phyloP scores from a whole-genome alignment of 352 stramenopile species.

The Phytophthora meadii region DNA sequence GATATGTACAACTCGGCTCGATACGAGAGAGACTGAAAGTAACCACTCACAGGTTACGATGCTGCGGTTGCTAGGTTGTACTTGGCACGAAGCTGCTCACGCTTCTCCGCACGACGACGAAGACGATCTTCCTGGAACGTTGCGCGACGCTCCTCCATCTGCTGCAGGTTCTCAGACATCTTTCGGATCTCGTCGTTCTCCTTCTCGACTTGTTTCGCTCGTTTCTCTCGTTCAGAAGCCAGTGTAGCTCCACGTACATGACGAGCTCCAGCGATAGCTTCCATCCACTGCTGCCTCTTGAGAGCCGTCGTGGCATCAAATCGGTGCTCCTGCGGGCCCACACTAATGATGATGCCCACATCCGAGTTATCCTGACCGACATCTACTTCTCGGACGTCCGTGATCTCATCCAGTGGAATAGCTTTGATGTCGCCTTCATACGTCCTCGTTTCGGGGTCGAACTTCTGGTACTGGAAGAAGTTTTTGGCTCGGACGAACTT shows the following conservation, averaged over 20 bases:
- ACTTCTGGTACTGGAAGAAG: conserved; percentile 79
- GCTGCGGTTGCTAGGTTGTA: conserved; percentile 62
- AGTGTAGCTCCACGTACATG: conserved; percentile 53
- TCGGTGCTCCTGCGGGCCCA: conserved; percentile 58
- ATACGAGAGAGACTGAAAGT: conserved; percentile 13
- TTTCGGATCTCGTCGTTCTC: conserved; percentile 70
- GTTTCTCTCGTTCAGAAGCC: conserved; percentile 55
- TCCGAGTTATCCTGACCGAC: conserved; percentile 59
- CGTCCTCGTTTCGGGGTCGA: conserved; percentile 55
- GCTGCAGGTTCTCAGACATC: conserved; percentile 55
- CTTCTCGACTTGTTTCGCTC: conserved; percentile 58
- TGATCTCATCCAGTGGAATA: conserved; percentile 71
- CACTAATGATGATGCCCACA: conserved; percentile 57
- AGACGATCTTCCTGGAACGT: conserved; percentile 78
- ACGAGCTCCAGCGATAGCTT: conserved; percentile 58
- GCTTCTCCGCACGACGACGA: conserved; percentile 60
- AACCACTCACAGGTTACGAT: conserved; percentile 31
- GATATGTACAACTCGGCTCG: conserved; percentile 27
- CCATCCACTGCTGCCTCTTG: conserved; percentile 69
- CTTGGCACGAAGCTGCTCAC: conserved; percentile 74
- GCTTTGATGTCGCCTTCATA: conserved; percentile 66
- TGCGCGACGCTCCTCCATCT: conserved; percentile 62
- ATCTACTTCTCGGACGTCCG: conserved; percentile 54
- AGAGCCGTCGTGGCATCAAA: conserved; percentile 58
- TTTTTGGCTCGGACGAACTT: conserved; percentile 66